Evolutionary conservation across 2,329 filamentous ascomycete species (phyloP).

Genomic region (Fusarium camptoceras): DNA sequence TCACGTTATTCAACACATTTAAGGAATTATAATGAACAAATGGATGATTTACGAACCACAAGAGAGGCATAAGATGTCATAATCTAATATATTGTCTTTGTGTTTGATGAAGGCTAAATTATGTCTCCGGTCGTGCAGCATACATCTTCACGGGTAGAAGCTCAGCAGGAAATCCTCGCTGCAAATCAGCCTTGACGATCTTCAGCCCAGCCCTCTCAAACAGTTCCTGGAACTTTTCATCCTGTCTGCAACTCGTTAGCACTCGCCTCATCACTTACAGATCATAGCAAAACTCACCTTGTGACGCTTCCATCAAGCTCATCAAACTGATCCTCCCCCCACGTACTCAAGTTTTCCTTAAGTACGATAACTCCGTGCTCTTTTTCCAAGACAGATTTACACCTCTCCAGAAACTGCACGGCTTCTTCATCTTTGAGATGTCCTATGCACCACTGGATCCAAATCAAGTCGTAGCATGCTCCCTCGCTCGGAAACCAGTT

Average conservation of each 20-base stretch:
- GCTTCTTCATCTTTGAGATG: conserved; percentile 83
- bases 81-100: not conserved
- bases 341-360: conserved; percentile 76
- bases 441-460: conserved; percentile 91
- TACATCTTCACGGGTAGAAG: conserved; percentile 83
- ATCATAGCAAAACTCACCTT: conserved; percentile 55
- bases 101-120: not conserved
- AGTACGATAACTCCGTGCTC: conserved; percentile 51
- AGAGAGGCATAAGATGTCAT: not conserved
- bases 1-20: no score
- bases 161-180: conserved; percentile 74
- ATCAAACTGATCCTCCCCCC: conserved; percentile 76
- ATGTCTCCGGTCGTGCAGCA: conserved; percentile 70
- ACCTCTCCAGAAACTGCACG: conserved; percentile 72
- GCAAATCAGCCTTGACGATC: conserved; percentile 77
- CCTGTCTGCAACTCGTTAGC: conserved; percentile 54
- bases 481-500: conserved; percentile 67
- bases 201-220: conserved; percentile 77
- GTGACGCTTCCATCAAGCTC: conserved; percentile 82
- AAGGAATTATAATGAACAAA: not conserved
- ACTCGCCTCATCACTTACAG: fast-evolving
- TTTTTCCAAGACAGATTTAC: conserved; percentile 57
- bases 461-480: conserved; percentile 80
- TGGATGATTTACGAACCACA: not conserved
- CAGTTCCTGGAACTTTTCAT: conserved; percentile 75